These are phyloP conservation scores for Blastosporella zonata DNA, from an alignment of 1,284 basidiomycete genomes.

Conservation along the genomic window DNA sequence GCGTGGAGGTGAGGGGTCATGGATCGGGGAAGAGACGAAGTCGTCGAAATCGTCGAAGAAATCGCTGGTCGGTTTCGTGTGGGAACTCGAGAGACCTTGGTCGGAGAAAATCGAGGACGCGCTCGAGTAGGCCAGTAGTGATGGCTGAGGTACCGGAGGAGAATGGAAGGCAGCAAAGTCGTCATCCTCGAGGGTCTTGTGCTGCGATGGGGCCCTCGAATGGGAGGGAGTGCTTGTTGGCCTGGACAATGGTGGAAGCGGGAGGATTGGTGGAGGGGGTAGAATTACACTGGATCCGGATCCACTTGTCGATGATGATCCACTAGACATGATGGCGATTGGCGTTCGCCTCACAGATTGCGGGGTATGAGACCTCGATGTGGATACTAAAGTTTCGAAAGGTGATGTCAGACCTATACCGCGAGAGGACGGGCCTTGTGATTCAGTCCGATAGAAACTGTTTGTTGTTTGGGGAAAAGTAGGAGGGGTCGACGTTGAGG, in stretches of 20 bases:
- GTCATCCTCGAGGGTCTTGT: slow-evolving; percentile 31
- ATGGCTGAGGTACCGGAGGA: slow-evolving; percentile 24
- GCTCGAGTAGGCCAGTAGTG: slow-evolving; percentile 16
- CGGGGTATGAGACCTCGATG: slow-evolving; percentile 14
- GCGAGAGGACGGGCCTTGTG: slow-evolving; percentile 9
- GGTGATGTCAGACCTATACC: slow-evolving; percentile 10
- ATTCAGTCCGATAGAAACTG: slow-evolving; percentile 1
- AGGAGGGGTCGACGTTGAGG: neutral
- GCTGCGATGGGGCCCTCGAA: slow-evolving; percentile 12
- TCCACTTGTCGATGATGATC: slow-evolving; percentile 14
- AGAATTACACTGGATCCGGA: slow-evolving; percentile 15
- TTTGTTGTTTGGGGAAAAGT: slow-evolving; percentile 3
- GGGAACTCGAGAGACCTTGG: slow-evolving; percentile 18
- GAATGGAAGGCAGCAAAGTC: slow-evolving; percentile 39
- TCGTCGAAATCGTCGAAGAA: slow-evolving; percentile 33
- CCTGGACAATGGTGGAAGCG: slow-evolving; percentile 18
- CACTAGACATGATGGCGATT: slow-evolving; percentile 29
- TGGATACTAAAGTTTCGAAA: slow-evolving; percentile 10
- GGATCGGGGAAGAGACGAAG: slow-evolving; percentile 42
- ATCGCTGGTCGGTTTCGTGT: slow-evolving; percentile 9
- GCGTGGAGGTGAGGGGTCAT: slow-evolving; percentile 40
- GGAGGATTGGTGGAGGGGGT: slow-evolving; percentile 22
- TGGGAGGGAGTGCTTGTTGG: slow-evolving; percentile 8
- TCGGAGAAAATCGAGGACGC: slow-evolving; percentile 20
- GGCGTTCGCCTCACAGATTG: slow-evolving; percentile 21